A percentile compares a stretch with the other conserved stretches of the same genome.
These are phyloP conservation scores for Dendrobium chrysotoxum DNA, from an alignment of 106 monocot species.

Conservation along the genomic window DNA sequence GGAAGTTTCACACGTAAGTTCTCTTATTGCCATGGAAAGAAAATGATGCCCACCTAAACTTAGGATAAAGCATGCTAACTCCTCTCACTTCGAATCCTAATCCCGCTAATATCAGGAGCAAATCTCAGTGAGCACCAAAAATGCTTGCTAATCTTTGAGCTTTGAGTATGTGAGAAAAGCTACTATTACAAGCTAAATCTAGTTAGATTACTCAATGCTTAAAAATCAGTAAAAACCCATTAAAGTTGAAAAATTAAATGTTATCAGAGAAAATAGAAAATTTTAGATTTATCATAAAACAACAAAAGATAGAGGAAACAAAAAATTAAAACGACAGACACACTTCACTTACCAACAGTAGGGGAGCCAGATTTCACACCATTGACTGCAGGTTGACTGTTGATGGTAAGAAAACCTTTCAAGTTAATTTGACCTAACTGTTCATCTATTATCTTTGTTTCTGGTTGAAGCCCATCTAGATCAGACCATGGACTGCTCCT, in stretches of 20 bases:
- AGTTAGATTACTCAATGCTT: background rate
- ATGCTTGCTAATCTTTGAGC: background rate
- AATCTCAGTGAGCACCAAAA: background rate
- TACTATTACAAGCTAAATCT: background rate
- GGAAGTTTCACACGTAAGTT: no score
- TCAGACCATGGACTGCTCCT: constrained; percentile 91
- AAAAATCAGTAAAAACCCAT: background rate
- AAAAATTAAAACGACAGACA: background rate
- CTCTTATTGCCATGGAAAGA: no score
- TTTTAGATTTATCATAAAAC: background rate
- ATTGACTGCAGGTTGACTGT: constrained; percentile 88
- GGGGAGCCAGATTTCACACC: constrained; percentile 77
- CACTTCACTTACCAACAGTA: constrained; percentile 49
- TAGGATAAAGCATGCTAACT: no score
- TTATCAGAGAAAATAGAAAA: background rate
- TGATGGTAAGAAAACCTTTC: constrained; percentile 87
- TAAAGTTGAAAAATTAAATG: no score
- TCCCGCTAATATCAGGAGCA: background rate
- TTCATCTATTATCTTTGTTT: constrained; percentile 89
- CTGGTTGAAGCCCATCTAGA: constrained; percentile 75
- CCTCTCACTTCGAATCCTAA: no score
- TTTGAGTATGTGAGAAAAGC: background rate
- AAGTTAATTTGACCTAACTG: constrained; percentile 59
- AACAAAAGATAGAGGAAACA: background rate
- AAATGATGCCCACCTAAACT: no score